Evolutionary conservation across 2,329 filamentous ascomycete species (phyloP).

Genomic region (Aspergillus melleus): DNA sequence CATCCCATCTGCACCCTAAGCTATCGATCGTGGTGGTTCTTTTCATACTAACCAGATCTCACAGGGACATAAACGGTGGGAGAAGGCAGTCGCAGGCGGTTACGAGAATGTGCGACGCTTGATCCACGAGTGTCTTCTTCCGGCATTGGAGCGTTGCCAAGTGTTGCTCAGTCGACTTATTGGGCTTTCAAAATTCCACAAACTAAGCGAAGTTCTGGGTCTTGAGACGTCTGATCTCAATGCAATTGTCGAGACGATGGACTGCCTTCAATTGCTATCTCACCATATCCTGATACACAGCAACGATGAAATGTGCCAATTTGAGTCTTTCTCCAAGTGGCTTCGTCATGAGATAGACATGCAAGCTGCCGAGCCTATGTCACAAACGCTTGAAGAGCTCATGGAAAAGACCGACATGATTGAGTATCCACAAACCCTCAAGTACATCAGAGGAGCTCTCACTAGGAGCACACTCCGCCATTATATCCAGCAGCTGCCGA

Average conservation of each 20-base stretch:
- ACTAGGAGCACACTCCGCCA: slow-evolving; percentile 63
- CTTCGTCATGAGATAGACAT: slow-evolving; percentile 79
- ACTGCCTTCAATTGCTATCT: slow-evolving; percentile 72
- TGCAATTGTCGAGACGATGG: slow-evolving; percentile 64
- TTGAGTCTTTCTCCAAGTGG: slow-evolving; percentile 78
- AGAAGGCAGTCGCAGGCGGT: slow-evolving; percentile 77
- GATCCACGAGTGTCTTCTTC: slow-evolving; percentile 83
- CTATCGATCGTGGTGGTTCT: background rate
- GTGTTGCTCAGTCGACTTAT: slow-evolving; percentile 80
- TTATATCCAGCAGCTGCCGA: slow-evolving; percentile 50
- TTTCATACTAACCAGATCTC: slow-evolving; percentile 9
- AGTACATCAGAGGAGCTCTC: slow-evolving; percentile 74
- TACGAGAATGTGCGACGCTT: slow-evolving; percentile 76
- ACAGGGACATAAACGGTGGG: slow-evolving; percentile 91
- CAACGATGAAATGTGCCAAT: slow-evolving; percentile 76
- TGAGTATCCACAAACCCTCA: slow-evolving; percentile 69
- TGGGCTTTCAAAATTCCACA: slow-evolving; percentile 79
- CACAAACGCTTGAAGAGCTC: slow-evolving; percentile 65
- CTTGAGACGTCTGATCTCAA: slow-evolving; percentile 65
- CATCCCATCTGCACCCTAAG: slow-evolving; percentile 7
- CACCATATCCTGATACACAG: slow-evolving; percentile 71
- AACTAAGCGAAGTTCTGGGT: slow-evolving; percentile 64
- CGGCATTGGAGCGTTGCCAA: slow-evolving; percentile 78
- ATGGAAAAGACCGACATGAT: slow-evolving; percentile 75
- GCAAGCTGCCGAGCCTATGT: slow-evolving; percentile 63